These are phyloP conservation scores for Cryoendolithus antarcticus DNA, from an alignment of 2,329 filamentous ascomycete species.

Conservation along the genomic window DNA sequence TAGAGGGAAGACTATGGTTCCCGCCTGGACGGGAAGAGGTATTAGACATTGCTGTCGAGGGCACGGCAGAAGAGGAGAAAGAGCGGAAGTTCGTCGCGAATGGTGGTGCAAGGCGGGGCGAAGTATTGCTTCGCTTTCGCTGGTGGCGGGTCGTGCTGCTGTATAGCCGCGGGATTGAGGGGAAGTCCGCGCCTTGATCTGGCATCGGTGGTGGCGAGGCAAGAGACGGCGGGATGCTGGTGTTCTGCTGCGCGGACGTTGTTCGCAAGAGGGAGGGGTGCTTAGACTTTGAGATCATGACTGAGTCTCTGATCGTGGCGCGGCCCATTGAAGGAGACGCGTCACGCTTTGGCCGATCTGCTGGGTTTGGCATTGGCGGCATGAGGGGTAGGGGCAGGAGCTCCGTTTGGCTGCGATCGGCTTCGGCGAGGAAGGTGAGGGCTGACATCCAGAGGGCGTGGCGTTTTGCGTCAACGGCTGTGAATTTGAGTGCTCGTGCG, in stretches of 20 bases:
- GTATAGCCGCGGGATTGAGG: slow-evolving; percentile 57
- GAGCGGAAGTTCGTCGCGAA: slow-evolving; percentile 51
- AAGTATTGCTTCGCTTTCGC: slow-evolving; percentile 82
- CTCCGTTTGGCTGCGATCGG: slow-evolving; percentile 41
- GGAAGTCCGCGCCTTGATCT: slow-evolving; percentile 55
- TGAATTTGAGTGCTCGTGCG: slow-evolving; percentile 89
- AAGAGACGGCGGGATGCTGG: slow-evolving; percentile 2
- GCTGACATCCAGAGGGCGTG: slow-evolving; percentile 94
- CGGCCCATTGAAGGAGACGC: slow-evolving; percentile 25
- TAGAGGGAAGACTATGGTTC: slow-evolving; percentile 7
- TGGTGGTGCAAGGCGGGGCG: slow-evolving; percentile 57
- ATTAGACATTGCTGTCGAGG: slow-evolving; percentile 26
- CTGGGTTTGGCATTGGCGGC: slow-evolving; percentile 18
- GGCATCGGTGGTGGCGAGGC: not conserved
- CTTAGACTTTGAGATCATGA: slow-evolving; percentile 66
- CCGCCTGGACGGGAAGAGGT: slow-evolving; percentile 9
- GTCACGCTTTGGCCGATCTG: slow-evolving; percentile 18
- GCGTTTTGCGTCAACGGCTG: slow-evolving; percentile 65
- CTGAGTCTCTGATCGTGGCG: slow-evolving; percentile 69
- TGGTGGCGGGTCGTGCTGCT: slow-evolving; percentile 52
- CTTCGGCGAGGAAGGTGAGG: slow-evolving; percentile 87
- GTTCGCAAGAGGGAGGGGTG: slow-evolving; percentile 12
- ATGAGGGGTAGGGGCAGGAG: slow-evolving; percentile 20
- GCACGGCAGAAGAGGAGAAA: slow-evolving; percentile 47
- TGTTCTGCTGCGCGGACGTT: slow-evolving; percentile 10